These are phyloP conservation scores for Basidiobolus meristosporus DNA, from an alignment of 371 early-diverging fungal species.

Conservation along the genomic window DNA sequence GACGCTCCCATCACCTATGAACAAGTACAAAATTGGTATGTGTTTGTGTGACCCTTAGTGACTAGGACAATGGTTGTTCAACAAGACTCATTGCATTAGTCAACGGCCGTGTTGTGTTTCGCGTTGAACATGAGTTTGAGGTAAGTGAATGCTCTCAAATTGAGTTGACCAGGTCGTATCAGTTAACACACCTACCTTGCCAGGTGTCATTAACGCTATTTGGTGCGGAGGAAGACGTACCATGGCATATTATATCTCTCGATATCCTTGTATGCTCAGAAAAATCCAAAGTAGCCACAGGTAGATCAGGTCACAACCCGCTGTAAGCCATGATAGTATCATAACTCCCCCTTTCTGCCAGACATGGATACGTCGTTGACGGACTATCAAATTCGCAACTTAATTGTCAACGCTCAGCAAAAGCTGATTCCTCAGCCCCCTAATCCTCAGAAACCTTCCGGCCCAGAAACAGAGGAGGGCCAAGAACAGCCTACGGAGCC, in stretches of 20 bases:
- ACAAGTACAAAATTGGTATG: neutral
- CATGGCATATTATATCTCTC: constrained; percentile 40
- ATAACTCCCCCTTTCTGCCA: constrained; percentile 2
- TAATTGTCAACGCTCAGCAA: constrained; percentile 23
- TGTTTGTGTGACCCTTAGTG: neutral
- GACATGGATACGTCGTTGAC: constrained; percentile 27
- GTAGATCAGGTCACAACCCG: neutral
- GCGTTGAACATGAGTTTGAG: constrained; percentile 44
- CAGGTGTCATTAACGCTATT: constrained; percentile 21
- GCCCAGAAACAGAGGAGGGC: neutral
- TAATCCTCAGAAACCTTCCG: neutral
- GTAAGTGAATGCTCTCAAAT: constrained; percentile 16
- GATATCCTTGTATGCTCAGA: constrained; percentile 5
- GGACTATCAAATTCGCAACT: constrained; percentile 21
- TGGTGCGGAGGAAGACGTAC: constrained; percentile 20
- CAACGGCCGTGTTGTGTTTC: constrained; percentile 39
- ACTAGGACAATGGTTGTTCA: neutral
- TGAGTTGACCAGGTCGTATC: neutral
- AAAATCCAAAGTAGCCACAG: neutral
- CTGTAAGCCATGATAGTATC: neutral
- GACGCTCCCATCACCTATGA: constrained; percentile 36
- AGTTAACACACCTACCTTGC: neutral
- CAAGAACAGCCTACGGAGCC: too few species aligned
- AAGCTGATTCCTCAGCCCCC: constrained; percentile 15
- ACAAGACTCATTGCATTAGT: constrained; percentile 10